These are phyloP conservation scores for Leccinum longicurvipes DNA, from an alignment of 768 basidiomycete species.

Conservation along the genomic window DNA sequence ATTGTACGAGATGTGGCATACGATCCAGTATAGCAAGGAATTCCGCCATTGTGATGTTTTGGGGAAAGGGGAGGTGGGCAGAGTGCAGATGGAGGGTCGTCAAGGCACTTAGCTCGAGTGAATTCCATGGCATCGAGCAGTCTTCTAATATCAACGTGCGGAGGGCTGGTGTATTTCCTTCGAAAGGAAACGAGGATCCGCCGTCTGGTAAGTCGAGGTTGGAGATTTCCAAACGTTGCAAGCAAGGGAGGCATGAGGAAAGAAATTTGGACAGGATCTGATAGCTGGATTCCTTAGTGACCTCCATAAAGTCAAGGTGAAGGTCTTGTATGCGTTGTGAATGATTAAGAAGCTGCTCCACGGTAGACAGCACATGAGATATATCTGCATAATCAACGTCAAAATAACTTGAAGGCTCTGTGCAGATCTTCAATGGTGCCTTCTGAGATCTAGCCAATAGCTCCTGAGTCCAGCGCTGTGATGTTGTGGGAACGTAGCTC, in stretches of 20 bases:
- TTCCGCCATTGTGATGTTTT: neutral
- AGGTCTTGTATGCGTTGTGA: neutral
- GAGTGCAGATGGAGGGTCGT: neutral
- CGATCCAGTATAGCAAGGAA: neutral
- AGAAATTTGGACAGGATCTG: neutral
- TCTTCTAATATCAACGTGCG: neutral
- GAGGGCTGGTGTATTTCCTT: neutral
- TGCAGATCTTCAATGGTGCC: neutral
- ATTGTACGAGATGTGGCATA: neutral
- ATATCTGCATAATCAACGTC: too few species aligned
- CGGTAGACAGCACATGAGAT: too few species aligned
- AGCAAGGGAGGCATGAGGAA: neutral
- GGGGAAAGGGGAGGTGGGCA: too few species aligned
- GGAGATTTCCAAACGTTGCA: neutral
- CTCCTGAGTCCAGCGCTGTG: neutral
- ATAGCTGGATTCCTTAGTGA: neutral
- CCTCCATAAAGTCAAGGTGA: neutral
- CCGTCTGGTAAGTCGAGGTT: rapidly evolving
- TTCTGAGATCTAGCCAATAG: neutral
- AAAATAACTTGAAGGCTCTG: too few species aligned
- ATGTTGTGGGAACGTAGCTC: neutral
- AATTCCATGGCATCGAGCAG: neutral
- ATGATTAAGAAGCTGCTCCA: neutral
- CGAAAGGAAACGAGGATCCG: neutral
- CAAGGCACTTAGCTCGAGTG: neutral